Conservation (phyloP, 129 eudicot species). For the Helianthus annuus region DNA sequence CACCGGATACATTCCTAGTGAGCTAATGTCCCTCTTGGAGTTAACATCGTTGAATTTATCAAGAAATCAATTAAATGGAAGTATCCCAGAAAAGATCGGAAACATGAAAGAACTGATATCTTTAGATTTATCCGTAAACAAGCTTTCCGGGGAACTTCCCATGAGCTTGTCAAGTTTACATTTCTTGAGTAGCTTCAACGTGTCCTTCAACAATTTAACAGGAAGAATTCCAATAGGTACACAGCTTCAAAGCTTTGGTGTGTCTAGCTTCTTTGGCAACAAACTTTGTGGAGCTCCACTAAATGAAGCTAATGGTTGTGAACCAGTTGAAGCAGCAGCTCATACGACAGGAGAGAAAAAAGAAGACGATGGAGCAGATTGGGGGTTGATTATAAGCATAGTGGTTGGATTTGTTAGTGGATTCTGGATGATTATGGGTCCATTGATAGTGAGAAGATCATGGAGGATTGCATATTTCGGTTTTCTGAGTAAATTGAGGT, state of each 20-base stretch:
- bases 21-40: background rate
- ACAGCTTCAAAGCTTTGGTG: background rate
- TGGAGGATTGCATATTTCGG: slow-evolving; percentile 10
- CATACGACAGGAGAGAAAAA: background rate
- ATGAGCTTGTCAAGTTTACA: background rate
- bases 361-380: slow-evolving; percentile 1
- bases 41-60: background rate
- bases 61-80: background rate
- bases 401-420: background rate
- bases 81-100: background rate
- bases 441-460: slow-evolving; percentile 11
- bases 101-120: background rate
- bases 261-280: background rate
- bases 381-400: slow-evolving; percentile 1
- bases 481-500: background rate
- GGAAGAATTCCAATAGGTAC: background rate
- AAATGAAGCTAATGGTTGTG: background rate
- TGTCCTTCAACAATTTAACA: background rate
- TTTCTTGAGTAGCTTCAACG: background rate
- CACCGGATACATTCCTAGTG: background rate
- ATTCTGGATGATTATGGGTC: background rate
- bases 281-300: background rate
- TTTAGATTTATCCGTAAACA: background rate
- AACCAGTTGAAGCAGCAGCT: too few relatives aligned
- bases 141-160: background rate